Evolutionary conservation across 2,329 filamentous ascomycete genomes (phyloP).

Genomic region (Ascochyta koolunga): DNA sequence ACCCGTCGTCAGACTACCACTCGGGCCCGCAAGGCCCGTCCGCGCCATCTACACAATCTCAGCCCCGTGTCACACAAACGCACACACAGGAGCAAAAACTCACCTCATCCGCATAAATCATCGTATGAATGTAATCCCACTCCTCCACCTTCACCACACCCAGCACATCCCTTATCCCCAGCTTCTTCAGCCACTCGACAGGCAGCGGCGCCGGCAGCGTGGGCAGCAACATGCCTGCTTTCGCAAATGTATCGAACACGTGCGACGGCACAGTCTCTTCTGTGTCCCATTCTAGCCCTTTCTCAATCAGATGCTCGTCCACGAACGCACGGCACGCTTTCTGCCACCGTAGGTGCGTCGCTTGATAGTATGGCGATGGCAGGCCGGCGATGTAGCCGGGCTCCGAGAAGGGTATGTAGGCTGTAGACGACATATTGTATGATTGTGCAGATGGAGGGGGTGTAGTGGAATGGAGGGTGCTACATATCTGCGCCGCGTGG

Average conservation of each 20-base stretch:
- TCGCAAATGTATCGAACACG: conserved; percentile 69
- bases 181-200: conserved; percentile 67
- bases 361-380: conserved; percentile 73
- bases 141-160: conserved; percentile 73
- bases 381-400: conserved; percentile 73
- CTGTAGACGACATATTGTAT: conserved; percentile 35
- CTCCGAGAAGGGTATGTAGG: conserved; percentile 70
- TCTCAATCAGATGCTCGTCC: conserved; percentile 64
- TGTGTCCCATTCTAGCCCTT: conserved; percentile 74
- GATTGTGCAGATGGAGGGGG: not conserved
- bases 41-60: conserved; percentile 61
- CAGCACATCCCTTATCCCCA: conserved; percentile 70
- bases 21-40: conserved; percentile 68
- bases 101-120: conserved; percentile 73
- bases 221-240: conserved; percentile 72
- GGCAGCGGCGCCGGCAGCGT: conserved; percentile 72
- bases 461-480: no score
- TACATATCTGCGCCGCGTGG: no score
- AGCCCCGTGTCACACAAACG: not conserved
- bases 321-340: conserved; percentile 71
- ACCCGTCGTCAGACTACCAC: conserved; percentile 70
- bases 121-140: conserved; percentile 73
- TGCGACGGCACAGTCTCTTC: conserved; percentile 67
- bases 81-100: not conserved
- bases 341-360: conserved; percentile 70